Conservation (phyloP, 2,329 filamentous ascomycete genomes). For the Epichloe coenophiala region DNA sequence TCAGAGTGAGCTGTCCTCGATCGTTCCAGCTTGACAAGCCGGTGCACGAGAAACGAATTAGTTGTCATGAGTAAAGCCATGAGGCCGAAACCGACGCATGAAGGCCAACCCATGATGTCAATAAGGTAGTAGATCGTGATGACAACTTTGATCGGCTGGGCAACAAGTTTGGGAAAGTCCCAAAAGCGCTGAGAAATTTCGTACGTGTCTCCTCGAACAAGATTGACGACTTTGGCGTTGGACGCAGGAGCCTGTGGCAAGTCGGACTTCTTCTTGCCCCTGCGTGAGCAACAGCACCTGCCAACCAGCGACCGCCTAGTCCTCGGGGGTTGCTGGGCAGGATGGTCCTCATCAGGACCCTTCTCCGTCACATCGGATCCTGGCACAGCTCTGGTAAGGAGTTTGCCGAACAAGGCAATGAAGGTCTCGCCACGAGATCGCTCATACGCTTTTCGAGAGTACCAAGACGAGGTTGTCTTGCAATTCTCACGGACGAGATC, state of each 20-base stretch:
- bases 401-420: slow-evolving; percentile 24
- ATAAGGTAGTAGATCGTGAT: slow-evolving; percentile 52
- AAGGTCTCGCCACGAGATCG: slow-evolving; percentile 60
- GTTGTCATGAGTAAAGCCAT: slow-evolving; percentile 54
- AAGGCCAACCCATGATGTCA: slow-evolving; percentile 66
- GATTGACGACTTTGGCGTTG: slow-evolving; percentile 80
- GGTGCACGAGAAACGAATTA: slow-evolving; percentile 54
- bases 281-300: slow-evolving; percentile 11
- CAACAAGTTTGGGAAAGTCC: slow-evolving; percentile 68
- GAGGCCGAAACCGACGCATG: slow-evolving; percentile 58
- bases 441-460: slow-evolving; percentile 71
- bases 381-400: slow-evolving; percentile 24
- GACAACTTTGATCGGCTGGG: slow-evolving; percentile 63
- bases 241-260: slow-evolving; percentile 46
- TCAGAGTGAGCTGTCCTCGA: slow-evolving; percentile 64
- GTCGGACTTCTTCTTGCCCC: slow-evolving; percentile 2
- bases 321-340: not conserved
- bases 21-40: slow-evolving; percentile 55
- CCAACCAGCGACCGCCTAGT: slow-evolving; percentile 8
- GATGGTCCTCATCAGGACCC: slow-evolving; percentile 11
- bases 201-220: slow-evolving; percentile 73
- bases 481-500: slow-evolving; percentile 20
- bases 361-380: slow-evolving; percentile 25
- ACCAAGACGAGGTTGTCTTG: slow-evolving; percentile 49
- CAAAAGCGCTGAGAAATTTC: slow-evolving; percentile 75